Evolutionary conservation across 2,329 filamentous ascomycete genomes (phyloP), one percentile per base, ranked within the genome.

Genomic region (Pyricularia grisea): DNA sequence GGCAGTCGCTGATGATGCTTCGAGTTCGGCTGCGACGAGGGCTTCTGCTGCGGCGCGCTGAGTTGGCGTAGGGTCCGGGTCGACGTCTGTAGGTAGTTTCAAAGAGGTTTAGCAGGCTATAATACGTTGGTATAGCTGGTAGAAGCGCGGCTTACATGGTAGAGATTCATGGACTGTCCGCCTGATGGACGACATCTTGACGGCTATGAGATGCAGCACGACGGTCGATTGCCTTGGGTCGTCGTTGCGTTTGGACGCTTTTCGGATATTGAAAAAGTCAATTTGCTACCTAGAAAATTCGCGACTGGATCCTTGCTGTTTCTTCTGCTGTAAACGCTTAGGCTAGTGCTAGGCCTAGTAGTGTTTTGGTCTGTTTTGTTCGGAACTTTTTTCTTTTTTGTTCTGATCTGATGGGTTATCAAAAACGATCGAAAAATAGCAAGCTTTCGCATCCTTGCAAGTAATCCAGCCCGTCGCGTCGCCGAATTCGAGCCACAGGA

Each of bases 121-220:
- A n/a, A n/a, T n/a, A n/a, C n/a, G n/a, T 3, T 25, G 55, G 31
- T 58, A 50, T 28, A 73, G 42, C 68, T 60, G 50, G 14, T 11
- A 72, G 69, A 73, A 72, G 65, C 12, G n/a, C 28, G 72, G 69
- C 87, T 73, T 86, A 93, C 92, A 94, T 66, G 92, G 92, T 27
- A 96, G 88, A 27, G 91, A 92, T 77, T 95, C 92, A 80, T 93
- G 90, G 71, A 90, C 85, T 77, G 87, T 86, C 72, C 86, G 86
- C 55, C 67, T 63, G 20, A 68, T 20, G 9, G 67, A 68, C 12
- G 67, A 64, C 67, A 64, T 64, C 10, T 25, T 55, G 50, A 20
- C 2, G 17, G 42, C 30, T 23, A 1, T 30, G 65, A 50, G 65
- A 12, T 30, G 58, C 42, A 50, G 42, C 42, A 50, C 42, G 17